These are phyloP conservation scores for Quercus aquifolioides DNA, from an alignment of 306 rosid species.

Conservation along the genomic window DNA sequence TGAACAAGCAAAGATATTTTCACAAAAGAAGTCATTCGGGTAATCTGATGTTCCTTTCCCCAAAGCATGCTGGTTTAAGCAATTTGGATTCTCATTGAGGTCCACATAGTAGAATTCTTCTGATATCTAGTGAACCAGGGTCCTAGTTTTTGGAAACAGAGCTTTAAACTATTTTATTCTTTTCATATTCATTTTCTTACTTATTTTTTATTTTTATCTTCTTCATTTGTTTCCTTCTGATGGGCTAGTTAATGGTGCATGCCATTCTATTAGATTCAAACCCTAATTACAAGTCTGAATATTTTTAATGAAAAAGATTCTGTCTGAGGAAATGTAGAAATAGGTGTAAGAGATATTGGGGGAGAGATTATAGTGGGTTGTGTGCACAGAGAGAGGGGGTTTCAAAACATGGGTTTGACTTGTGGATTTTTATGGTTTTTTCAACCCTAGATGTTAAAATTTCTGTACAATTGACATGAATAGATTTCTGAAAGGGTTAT, in stretches of 20 bases:
- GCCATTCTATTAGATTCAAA: too few relatives aligned
- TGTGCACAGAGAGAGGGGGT: too few relatives aligned
- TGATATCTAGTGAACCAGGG: background rate
- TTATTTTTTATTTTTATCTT: background rate
- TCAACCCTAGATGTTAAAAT: background rate
- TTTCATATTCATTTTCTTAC: background rate
- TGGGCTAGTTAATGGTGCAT: background rate
- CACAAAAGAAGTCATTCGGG: background rate
- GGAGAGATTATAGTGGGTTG: background rate
- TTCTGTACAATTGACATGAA: background rate
- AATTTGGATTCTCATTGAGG: background rate
- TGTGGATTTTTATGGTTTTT: background rate
- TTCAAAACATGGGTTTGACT: background rate
- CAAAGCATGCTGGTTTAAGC: background rate
- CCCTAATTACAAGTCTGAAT: too few relatives aligned
- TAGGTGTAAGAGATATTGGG: background rate
- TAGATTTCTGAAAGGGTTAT: background rate
- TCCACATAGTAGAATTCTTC: background rate
- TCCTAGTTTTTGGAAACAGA: background rate
- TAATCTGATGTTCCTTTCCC: background rate
- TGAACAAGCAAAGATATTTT: background rate
- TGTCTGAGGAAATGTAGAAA: background rate
- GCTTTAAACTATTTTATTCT: background rate
- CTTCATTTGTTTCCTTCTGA: background rate
- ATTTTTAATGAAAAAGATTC: too few relatives aligned